These are phyloP conservation scores for Verticillium dahliae DNA, from an alignment of 2,329 filamentous ascomycete species.

Conservation along the genomic window DNA sequence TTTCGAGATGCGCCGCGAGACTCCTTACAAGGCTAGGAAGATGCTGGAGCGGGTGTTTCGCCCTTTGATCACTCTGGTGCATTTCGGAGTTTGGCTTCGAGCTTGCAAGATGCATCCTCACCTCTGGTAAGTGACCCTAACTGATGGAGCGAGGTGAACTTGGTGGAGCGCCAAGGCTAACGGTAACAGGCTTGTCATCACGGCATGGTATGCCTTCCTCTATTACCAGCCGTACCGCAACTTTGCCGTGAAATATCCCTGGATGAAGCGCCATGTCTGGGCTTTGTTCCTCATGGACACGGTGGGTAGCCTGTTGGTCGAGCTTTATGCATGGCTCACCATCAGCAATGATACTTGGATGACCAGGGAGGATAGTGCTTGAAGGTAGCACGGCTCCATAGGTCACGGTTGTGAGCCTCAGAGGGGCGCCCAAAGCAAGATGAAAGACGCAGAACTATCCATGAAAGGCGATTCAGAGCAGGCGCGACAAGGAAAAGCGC, in stretches of 20 bases:
- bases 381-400: too few relatives aligned
- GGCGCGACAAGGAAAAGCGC: too few relatives aligned
- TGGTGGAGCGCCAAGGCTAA: not conserved
- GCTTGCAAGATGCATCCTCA: not conserved
- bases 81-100: slow-evolving; percentile 3
- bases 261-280: slow-evolving; percentile 1
- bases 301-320: slow-evolving; percentile 3
- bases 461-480: too few relatives aligned
- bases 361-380: not conserved
- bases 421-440: too few relatives aligned
- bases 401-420: too few relatives aligned
- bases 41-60: slow-evolving; percentile 8
- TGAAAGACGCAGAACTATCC: too few relatives aligned
- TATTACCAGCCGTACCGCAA: slow-evolving; percentile 1
- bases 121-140: slow-evolving; percentile 1
- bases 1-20: slow-evolving; percentile 2
- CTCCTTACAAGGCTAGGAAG: slow-evolving; percentile 11
- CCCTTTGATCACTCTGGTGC: slow-evolving; percentile 3
- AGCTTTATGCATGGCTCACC: slow-evolving; percentile 8
- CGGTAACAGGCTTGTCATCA: not conserved
- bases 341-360: slow-evolving; percentile 5
- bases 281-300: slow-evolving; percentile 8
- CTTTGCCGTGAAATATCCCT: slow-evolving; percentile 7
- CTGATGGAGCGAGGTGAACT: too few relatives aligned
- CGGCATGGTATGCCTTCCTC: slow-evolving; percentile 5